Base-by-base conservation (phyloP, 2,329 filamentous ascomycete species). In the Plectosphaerella plurivora region DNA sequence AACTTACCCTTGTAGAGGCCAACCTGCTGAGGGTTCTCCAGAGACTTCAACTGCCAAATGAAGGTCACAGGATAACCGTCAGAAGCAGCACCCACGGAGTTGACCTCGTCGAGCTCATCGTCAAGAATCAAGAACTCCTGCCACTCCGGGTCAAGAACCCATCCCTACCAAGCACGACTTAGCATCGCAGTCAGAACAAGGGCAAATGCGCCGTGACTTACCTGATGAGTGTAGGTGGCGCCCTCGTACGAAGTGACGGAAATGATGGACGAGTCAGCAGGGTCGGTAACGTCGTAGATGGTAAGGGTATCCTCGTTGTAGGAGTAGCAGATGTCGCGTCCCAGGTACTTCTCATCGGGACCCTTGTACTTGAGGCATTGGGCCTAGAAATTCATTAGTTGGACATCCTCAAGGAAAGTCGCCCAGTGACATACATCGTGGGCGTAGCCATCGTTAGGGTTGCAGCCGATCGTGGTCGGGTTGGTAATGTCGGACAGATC, bases 321-420 rank as follows among this genome's bases (percentile, higher is more conserved):
- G 28, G 72, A 74, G 55, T 77, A 79, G 70, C 76, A 80, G 55
- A 80, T 76, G 54, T 79, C 74, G 12, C 63, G 67, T 28, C 73
- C 75, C 4, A 62, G 57, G 57, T 73, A 79, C 45, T 68, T 61
- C 11, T 59, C 62, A 55, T 80, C 75, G 0, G 77, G 75, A 0
- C 77, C 76, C n/a, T 70, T 69, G 63, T 79, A 79, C 44, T 74
- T 70, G 15, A 82, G 62, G 57, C 78, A 81, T 60, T 82, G 78
- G 53, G 58, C 55, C 12, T 77, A 69, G 68, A 42, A 53, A 49
- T 25, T 22, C 25, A 22, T 46, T 33, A 46, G 44, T 28, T 33
- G 24, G 11, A 3, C 3, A 28, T 12, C 44, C 11, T n/a, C 44
- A 46, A 5, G 22, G 20, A n/a, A 22, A 46, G 22, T 18, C 22